A percentile compares a stretch with the other conserved stretches of the same genome.
These are phyloP conservation scores for Neurospora sp. DNA, from an alignment of 2,329 filamentous ascomycete species.

Conservation along the genomic window DNA sequence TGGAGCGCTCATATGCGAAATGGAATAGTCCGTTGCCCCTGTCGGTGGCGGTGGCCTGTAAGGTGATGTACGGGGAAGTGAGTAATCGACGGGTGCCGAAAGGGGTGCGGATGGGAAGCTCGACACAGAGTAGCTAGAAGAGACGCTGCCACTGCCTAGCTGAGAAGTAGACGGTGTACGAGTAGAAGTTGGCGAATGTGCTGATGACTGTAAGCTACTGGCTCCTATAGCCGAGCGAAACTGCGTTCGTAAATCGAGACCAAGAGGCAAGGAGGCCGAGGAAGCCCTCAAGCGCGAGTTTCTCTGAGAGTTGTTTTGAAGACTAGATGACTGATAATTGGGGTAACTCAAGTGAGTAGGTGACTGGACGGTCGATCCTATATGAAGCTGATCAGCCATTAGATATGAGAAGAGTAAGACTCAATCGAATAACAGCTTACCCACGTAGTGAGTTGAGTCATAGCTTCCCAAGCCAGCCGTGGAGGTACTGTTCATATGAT, in stretches of 20 bases:
- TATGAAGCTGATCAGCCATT: not conserved
- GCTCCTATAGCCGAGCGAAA: slow-evolving; percentile 28
- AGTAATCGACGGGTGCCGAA: slow-evolving; percentile 43
- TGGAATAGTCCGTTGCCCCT: slow-evolving; percentile 35
- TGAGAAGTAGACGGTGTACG: slow-evolving; percentile 30
- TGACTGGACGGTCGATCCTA: slow-evolving; percentile 35
- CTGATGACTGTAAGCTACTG: slow-evolving; percentile 18
- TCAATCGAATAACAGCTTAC: slow-evolving; percentile 28
- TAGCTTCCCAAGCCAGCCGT: slow-evolving; percentile 33
- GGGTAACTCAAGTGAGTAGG: slow-evolving; percentile 41
- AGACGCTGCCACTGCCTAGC: slow-evolving; percentile 25
- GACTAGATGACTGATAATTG: slow-evolving; percentile 27
- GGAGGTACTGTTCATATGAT: slow-evolving; percentile 33
- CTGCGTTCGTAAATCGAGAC: slow-evolving; percentile 35
- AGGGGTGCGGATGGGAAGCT: slow-evolving; percentile 45
- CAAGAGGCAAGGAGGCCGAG: slow-evolving; percentile 35
- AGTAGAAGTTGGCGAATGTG: slow-evolving; percentile 25
- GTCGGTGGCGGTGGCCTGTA: slow-evolving; percentile 16
- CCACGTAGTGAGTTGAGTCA: slow-evolving; percentile 41
- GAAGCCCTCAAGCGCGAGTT: slow-evolving; percentile 40
- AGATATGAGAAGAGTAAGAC: slow-evolving; percentile 18
- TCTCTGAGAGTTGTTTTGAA: slow-evolving; percentile 34
- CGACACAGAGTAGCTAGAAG: slow-evolving; percentile 33
- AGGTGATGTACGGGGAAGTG: slow-evolving; percentile 33
- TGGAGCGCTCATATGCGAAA: slow-evolving; percentile 45